Percentiles rank a stretch among this genome's conserved stretches.
These are phyloP conservation scores for Flaveria trinervia DNA, from an alignment of 129 eudicot species.

Conservation along the genomic window DNA sequence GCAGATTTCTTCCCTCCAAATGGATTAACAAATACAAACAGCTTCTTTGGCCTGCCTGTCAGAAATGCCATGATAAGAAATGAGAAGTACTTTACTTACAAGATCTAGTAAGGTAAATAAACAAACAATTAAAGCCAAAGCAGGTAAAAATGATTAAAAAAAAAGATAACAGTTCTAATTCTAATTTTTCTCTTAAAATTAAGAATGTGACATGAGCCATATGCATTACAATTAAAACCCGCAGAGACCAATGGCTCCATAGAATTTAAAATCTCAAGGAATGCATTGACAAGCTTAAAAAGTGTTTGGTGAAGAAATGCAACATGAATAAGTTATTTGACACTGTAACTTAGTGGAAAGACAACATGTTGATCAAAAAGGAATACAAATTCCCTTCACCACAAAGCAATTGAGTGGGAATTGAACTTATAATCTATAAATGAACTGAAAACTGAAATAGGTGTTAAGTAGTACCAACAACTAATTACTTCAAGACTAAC, in stretches of 20 bases:
- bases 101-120: slow-evolving; percentile 1
- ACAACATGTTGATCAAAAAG: not conserved
- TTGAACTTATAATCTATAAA: not conserved
- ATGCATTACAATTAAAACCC: not conserved
- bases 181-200: not conserved
- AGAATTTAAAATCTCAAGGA: not conserved
- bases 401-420: not conserved
- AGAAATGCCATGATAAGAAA: slow-evolving; percentile 1
- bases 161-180: not conserved
- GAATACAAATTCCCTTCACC: not conserved
- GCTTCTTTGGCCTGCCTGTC: slow-evolving; percentile 81
- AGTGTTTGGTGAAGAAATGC: not conserved
- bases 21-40: slow-evolving; percentile 81
- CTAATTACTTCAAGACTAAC: not conserved
- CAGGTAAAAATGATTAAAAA: not conserved
- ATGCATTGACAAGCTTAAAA: not conserved
- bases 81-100: not conserved
- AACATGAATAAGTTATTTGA: not conserved
- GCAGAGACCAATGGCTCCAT: not conserved
- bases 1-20: slow-evolving; percentile 88
- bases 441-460: not conserved
- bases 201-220: not conserved
- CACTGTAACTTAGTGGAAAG: not conserved
- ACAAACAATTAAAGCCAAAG: slow-evolving; percentile 10
- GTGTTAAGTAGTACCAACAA: not conserved